Percentiles rank a stretch among this genome's conserved stretches.
phyloP scores from a whole-genome alignment of 2,329 filamentous ascomycete species.

The Neocatenulostroma microsporum region DNA sequence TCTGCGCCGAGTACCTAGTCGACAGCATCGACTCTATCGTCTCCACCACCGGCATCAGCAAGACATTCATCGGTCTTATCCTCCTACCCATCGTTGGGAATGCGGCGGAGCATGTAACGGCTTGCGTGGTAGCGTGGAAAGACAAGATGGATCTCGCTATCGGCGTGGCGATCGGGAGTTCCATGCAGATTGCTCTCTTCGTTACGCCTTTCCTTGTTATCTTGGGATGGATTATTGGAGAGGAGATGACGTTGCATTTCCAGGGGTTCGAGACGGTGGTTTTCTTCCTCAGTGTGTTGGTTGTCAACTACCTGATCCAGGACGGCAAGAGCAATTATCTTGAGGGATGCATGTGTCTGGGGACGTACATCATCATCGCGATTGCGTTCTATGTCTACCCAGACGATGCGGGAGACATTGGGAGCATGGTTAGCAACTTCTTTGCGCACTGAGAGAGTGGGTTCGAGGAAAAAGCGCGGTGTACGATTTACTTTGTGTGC shows the following conservation, averaged over 20 bases:
- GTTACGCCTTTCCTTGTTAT: conserved; percentile 54
- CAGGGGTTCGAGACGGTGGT: conserved; percentile 83
- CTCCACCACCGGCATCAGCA: conserved; percentile 50
- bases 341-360: conserved; percentile 59
- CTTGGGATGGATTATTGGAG: conserved; percentile 47
- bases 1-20: conserved; percentile 64
- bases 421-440: conserved; percentile 12
- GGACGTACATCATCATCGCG: conserved; percentile 52
- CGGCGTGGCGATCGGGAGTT: conserved; percentile 57
- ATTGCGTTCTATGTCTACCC: conserved; percentile 56
- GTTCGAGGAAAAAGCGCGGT: too few relatives aligned
- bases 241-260: conserved; percentile 64
- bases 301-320: conserved; percentile 80
- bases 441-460: conserved; percentile 29
- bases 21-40: conserved; percentile 49
- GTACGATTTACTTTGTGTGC: too few relatives aligned
- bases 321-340: conserved; percentile 83
- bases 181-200: conserved; percentile 57
- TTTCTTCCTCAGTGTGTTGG: conserved; percentile 74
- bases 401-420: conserved; percentile 38
- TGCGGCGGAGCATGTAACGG: conserved; percentile 58
- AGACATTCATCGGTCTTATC: conserved; percentile 53
- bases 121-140: conserved; percentile 53
- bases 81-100: conserved; percentile 60
- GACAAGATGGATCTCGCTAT: conserved; percentile 64